Percentiles rank a stretch among this genome's conserved stretches.
Conservation (phyloP, 306 rosid genomes). For the Trifolium fragiferum region DNA sequence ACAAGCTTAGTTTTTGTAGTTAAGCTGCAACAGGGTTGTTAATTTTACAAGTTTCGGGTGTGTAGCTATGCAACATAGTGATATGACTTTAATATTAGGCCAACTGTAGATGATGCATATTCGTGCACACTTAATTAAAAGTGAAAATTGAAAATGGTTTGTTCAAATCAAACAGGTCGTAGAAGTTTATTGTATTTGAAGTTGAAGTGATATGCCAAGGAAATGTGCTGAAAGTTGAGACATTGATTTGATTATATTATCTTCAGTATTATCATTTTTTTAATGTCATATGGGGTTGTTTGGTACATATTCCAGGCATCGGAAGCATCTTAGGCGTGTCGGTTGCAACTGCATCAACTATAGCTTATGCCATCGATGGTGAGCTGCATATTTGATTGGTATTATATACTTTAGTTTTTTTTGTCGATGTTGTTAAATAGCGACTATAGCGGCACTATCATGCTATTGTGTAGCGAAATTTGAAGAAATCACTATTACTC, state of each 20-base stretch:
- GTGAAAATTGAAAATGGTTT: background rate
- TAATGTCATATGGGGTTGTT: slow-evolving; percentile 27
- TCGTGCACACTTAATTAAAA: background rate
- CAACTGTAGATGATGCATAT: background rate
- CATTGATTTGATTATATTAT: slow-evolving; percentile 11
- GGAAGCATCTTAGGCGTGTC: slow-evolving; percentile 62
- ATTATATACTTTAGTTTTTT: slow-evolving; percentile 42
- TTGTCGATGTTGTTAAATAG: background rate
- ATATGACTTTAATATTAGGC: background rate
- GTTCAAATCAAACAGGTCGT: background rate
- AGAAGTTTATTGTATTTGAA: background rate
- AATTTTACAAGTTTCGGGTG: slow-evolving; percentile 21
- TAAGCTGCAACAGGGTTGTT: background rate
- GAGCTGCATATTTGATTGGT: slow-evolving; percentile 47
- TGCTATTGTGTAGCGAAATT: background rate
- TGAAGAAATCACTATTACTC: background rate
- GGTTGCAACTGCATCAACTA: slow-evolving; percentile 52
- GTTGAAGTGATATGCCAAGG: slow-evolving; percentile 35
- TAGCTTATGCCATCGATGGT: slow-evolving; percentile 75
- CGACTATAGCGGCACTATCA: background rate
- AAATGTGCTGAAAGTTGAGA: slow-evolving; percentile 2
- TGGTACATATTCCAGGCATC: slow-evolving; percentile 52
- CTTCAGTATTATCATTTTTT: slow-evolving; percentile 7
- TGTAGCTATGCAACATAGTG: slow-evolving; percentile 6
- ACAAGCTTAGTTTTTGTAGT: background rate